Base-by-base conservation (phyloP, 768 basidiomycete species). In the Termitomyces sp. region DNA sequence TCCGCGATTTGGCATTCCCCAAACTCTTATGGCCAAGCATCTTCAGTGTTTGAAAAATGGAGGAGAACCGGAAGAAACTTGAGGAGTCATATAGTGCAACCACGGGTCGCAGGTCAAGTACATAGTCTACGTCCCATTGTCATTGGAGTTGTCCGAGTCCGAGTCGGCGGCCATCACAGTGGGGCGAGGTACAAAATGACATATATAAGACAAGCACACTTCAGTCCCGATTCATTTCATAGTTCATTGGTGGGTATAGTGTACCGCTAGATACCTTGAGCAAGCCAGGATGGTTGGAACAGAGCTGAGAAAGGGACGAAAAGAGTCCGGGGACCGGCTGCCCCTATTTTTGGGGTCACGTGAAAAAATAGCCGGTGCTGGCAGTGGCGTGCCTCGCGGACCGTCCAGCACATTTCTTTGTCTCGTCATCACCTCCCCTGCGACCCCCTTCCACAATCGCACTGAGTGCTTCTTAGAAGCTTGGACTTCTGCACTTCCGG, bases 361-460 rank as follows among this genome's bases (percentile, higher is more conserved):
- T 55, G 55, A 24, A 4, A 8, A 11, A 4, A 44, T 55, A 32
- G 54, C 53, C 53, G 38, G 22, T 38, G 36, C 52, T 38, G 20
- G 35, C 50, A 38, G n/a, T n/a, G n/a, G n/a, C n/a, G n/a, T n/a
- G 58, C 58, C 54, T 58, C 60, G 54, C 60, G 57, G 50, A 24
- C 40, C 13, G 59, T 32, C 20, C 62, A 51, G 59, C 52, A 35
- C 59, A 40, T 45, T 52, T 57, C 55, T 42, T 45, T 50, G 66
- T 62, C 66, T 67, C 66, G 66, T 67, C 66, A 67, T 67, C 66
- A 67, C 59, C 57, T 59, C 40, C 52, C 54, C 57, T 62, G 44
- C 48, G 39, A 55, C 39, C 33, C 35, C 51, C 50, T 48, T 59
- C 56, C 53, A 40, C 53, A 42, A 57, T 61, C 58, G 60, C 59